A percentile compares a stretch with the other conserved stretches of the same genome.
phyloP scores from a whole-genome alignment of 139 green algal species.

The Picochlorum sp. region DNA sequence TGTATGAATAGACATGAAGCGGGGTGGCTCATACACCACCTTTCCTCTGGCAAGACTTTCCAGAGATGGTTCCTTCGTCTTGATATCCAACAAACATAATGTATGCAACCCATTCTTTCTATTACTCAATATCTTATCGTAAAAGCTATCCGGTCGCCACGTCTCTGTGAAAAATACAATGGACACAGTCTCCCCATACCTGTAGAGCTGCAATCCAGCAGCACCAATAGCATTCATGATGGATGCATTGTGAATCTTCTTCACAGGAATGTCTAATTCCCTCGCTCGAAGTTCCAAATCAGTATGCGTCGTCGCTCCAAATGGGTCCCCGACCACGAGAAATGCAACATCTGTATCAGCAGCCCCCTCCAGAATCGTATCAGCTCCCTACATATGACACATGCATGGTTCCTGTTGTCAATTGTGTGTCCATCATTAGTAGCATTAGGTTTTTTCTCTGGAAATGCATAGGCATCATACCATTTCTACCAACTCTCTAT shows the following conservation, averaged over 20 bases:
- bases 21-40: conserved; percentile 82
- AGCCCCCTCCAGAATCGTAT: conserved; percentile 78
- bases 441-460: too few species aligned
- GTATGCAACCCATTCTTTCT: conserved; percentile 77
- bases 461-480: conserved; percentile 19
- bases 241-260: conserved; percentile 92
- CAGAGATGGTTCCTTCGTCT: conserved; percentile 84
- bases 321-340: conserved; percentile 95
- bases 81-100: conserved; percentile 92
- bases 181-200: conserved; percentile 87
- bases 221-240: conserved; percentile 94
- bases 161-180: conserved; percentile 97
- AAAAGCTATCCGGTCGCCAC: conserved; percentile 91
- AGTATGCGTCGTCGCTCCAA: conserved; percentile 93
- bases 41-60: conserved; percentile 74
- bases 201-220: conserved; percentile 91
- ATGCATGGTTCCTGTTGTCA: not conserved
- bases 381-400: conserved; percentile 44
- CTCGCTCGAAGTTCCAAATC: conserved; percentile 85
- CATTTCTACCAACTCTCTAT: conserved; percentile 91
- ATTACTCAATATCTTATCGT: conserved; percentile 61
- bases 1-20: conserved; percentile 52
- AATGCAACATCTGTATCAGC: conserved; percentile 81
- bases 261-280: conserved; percentile 61
- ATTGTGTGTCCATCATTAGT: not conserved